Conservation (phyloP, 2,329 filamentous ascomycete species). For the Paecilomyces fulvus region DNA sequence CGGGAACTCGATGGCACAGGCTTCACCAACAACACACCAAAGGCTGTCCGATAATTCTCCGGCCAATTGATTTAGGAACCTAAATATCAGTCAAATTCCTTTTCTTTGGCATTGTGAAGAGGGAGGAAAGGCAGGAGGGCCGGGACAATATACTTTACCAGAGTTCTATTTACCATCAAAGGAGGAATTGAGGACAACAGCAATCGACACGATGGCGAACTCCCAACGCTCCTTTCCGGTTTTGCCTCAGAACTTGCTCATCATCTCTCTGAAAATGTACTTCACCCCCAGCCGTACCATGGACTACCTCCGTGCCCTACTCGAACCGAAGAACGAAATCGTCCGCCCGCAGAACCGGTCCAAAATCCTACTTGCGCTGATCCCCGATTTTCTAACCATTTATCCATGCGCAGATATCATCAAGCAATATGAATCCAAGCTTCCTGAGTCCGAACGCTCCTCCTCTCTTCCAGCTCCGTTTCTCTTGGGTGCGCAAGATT, state of each 20-base stretch:
- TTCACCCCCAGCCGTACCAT: constrained; percentile 59
- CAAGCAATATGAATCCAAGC: constrained; percentile 19
- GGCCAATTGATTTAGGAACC: too few species aligned
- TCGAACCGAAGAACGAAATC: constrained; percentile 39
- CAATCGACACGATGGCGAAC: constrained; percentile 3
- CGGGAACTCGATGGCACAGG: too few species aligned
- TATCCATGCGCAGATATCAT: constrained; percentile 36
- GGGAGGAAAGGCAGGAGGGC: not conserved
- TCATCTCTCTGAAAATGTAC: constrained; percentile 73
- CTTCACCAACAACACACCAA: too few species aligned
- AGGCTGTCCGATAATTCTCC: too few species aligned
- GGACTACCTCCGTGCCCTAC: constrained; percentile 43
- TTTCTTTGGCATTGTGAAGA: too few species aligned
- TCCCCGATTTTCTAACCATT: constrained; percentile 69
- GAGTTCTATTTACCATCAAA: too few species aligned
- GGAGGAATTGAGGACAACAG: too few species aligned
- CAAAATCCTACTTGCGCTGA: constrained; percentile 62
- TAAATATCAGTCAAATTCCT: too few species aligned
- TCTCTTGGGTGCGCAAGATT: constrained; percentile 67
- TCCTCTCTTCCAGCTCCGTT: constrained; percentile 41
- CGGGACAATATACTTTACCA: too few species aligned
- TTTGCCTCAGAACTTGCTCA: constrained; percentile 55
- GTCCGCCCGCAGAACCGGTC: constrained; percentile 35
- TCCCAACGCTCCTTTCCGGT: constrained; percentile 12
- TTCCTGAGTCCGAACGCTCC: constrained; percentile 34